Evolutionary conservation across 2,329 filamentous ascomycete genomes (phyloP), one percentile per base, ranked within the genome.

Genomic region (Cercospora zeina): DNA sequence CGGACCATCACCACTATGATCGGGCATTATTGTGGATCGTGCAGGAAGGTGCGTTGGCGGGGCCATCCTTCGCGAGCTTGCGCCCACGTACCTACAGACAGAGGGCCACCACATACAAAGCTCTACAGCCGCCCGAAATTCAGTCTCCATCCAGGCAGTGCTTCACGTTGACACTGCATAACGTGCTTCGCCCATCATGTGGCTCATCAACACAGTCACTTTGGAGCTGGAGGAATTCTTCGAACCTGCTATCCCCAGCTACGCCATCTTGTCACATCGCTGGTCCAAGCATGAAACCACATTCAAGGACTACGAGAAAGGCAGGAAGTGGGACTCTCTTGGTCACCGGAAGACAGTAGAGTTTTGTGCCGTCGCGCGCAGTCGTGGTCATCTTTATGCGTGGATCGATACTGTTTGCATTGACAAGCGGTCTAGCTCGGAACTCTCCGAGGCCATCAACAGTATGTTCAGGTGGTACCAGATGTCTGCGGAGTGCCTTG

Each of bases 391-490:
- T 36, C n/a, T 31, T 55, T 58, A 58, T 50, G 51, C 54, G 39
- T 71, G 69, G 68, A 39, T 71, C 53, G 69, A 71, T 49, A 69
- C 69, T 7, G 69, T 64, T 56, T 67, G 67, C 59, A 70, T 70
- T 30, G 64, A 70, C 37, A 68, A 67, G 21, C 33, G 51, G 3
- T 69, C 63, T 47, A 67, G 63, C 37, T 55, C 65, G 13, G 66
- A 70, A 27, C 42, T 70, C n/a, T 60, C 54, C 4, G 62, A 66
- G 45, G 65, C 67, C 13, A 67, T 69, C 16, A 69, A 68, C 30
- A 66, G 65, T 3, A 68, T 69, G 68, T 70, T 62, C 4, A 10
- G 27, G 13, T 58, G 54, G 37, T 58, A 58, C 14, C 36, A 19
- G 21, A 47, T 31, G 34, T n/a, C 54, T 19, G 10, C 10, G 11